Evolutionary conservation across 257 asterid genomes (phyloP).

Genomic region (Jacaranda copaia): DNA sequence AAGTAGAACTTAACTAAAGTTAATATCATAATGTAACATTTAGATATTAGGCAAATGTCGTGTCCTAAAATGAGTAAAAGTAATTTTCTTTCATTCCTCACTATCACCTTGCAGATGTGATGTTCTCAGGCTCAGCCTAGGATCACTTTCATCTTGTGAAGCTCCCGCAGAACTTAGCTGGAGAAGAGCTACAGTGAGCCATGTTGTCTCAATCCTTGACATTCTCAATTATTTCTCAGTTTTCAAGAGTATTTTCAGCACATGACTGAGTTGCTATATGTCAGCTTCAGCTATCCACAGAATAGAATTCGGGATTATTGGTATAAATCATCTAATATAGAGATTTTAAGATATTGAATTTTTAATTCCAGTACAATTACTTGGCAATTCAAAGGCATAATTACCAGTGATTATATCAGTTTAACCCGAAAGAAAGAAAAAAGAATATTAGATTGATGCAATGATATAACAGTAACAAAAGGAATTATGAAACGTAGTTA

Average conservation of each 20-base stretch:
- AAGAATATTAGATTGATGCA: too few relatives aligned
- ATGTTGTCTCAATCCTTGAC: constrained; percentile 73
- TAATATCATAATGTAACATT: not conserved
- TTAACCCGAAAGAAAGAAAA: too few relatives aligned
- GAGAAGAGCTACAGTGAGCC: constrained; percentile 83
- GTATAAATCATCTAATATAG: not conserved
- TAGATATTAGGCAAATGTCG: not conserved
- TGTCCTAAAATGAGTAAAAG: not conserved
- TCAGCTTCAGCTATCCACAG: constrained; percentile 22
- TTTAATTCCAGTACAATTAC: too few relatives aligned
- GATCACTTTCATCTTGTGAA: constrained; percentile 45
- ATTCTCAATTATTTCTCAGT: constrained; percentile 33
- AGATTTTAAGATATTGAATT: not conserved
- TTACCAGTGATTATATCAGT: too few relatives aligned
- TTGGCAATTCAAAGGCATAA: too few relatives aligned
- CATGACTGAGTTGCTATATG: too few relatives aligned
- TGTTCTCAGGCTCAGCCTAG: constrained; percentile 44
- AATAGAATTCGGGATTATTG: not conserved
- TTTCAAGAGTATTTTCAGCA: too few relatives aligned
- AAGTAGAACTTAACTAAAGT: constrained; percentile 20
- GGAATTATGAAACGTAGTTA: too few relatives aligned
- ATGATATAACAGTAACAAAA: not conserved
- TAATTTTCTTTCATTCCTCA: not conserved
- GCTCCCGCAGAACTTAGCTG: constrained; percentile 33
- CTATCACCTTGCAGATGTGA: constrained; percentile 58